Evolutionary conservation across 345 rosid species (phyloP).

Genomic region (Syzygium jambos): DNA sequence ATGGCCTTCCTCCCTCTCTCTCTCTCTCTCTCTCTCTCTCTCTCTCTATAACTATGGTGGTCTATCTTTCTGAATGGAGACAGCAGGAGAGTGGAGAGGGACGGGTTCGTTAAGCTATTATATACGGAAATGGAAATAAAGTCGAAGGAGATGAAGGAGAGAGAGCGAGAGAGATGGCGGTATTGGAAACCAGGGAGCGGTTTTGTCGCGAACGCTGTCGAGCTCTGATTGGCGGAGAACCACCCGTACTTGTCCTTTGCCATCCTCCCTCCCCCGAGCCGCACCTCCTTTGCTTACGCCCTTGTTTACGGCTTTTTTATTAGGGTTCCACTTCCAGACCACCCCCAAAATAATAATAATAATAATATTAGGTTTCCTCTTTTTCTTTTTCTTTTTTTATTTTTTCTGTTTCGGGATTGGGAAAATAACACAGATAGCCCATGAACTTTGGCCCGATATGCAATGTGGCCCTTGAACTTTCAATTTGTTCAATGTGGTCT

Average conservation of each 20-base stretch:
- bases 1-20: background rate
- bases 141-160: background rate
- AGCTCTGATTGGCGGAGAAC: conserved; percentile 12
- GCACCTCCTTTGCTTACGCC: background rate
- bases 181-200: conserved; percentile 3
- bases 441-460: background rate
- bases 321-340: background rate
- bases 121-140: background rate
- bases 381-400: background rate
- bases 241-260: background rate
- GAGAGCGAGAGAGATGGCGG: background rate
- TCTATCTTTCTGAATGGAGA: background rate
- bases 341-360: no score
- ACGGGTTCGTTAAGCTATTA: background rate
- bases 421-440: background rate
- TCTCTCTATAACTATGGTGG: background rate
- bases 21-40: background rate
- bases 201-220: conserved; percentile 21
- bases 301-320: background rate
- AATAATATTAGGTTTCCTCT: background rate
- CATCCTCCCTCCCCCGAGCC: background rate
- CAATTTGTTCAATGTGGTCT: no score
- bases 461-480: no score
- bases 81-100: background rate
- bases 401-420: background rate